phyloP scores from a whole-genome alignment of 495 filamentous ascomycete genomes.

The Tuber borchii region DNA sequence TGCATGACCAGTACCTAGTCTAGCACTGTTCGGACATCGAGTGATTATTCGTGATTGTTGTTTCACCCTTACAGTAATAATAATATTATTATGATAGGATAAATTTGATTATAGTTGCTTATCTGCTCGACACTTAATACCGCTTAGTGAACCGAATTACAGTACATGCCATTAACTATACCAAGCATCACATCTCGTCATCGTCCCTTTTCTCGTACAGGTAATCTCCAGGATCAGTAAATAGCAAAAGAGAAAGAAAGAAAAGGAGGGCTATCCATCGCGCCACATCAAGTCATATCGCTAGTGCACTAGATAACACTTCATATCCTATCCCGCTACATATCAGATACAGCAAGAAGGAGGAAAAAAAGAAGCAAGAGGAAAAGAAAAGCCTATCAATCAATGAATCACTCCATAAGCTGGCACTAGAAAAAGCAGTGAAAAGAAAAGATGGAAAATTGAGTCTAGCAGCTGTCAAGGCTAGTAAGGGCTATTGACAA shows the following conservation, averaged over 20 bases:
- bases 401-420: not conserved
- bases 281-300: not conserved
- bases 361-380: not conserved
- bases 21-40: not conserved
- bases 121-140: not conserved
- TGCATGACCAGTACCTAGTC: not conserved
- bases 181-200: not conserved
- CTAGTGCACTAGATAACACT: not conserved
- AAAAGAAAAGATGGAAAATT: not conserved
- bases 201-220: not conserved
- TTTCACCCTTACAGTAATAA: not conserved
- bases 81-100: too few relatives aligned
- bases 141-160: not conserved
- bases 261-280: not conserved
- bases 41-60: not conserved
- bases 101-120: not conserved
- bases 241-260: not conserved
- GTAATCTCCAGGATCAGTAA: not conserved
- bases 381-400: not conserved
- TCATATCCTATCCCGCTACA: not conserved
- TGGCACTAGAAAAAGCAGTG: not conserved
- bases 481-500: constrained; percentile 40
- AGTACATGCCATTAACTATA: not conserved
- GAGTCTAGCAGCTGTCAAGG: not conserved
- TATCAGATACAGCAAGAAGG: not conserved